phyloP scores from a whole-genome alignment of 2,329 filamentous ascomycete species.

The Ilyonectria destructans region DNA sequence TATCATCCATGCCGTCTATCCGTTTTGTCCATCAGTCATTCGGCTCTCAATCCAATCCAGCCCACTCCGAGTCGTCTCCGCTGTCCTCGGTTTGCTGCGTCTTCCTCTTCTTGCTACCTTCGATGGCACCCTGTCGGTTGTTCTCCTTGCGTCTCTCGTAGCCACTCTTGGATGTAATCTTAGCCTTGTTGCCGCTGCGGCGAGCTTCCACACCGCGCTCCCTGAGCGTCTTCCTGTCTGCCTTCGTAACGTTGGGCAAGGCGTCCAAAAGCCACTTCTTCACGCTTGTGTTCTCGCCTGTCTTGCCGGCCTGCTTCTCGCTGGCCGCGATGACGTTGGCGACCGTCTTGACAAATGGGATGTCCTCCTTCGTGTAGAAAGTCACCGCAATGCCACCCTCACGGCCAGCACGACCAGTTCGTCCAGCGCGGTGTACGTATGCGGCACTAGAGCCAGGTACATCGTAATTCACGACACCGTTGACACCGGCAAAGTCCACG shows the following conservation, averaged over 20 bases:
- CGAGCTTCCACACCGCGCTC: constrained; percentile 85
- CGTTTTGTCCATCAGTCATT: not conserved
- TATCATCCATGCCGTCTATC: not conserved
- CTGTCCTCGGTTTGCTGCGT: constrained; percentile 47
- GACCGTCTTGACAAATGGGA: constrained; percentile 89
- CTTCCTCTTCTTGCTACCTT: constrained; percentile 73
- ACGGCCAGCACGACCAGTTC: constrained; percentile 90
- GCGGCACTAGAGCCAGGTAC: constrained; percentile 91
- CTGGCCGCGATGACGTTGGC: constrained; percentile 92
- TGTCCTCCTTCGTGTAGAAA: constrained; percentile 95
- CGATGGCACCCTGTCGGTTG: constrained; percentile 75
- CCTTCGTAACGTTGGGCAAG: constrained; percentile 87
- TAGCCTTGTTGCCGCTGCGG: constrained; percentile 63
- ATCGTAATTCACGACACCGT: constrained; percentile 98
- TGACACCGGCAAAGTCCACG: constrained; percentile 94
- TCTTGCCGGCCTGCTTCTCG: constrained; percentile 78
- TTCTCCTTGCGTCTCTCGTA: constrained; percentile 81
- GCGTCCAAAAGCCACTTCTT: constrained; percentile 92
- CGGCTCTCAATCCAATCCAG: constrained; percentile 59
- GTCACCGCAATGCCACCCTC: constrained; percentile 93
- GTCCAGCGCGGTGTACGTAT: constrained; percentile 94
- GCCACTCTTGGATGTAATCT: constrained; percentile 88
- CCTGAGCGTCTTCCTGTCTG: constrained; percentile 87
- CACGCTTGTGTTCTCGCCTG: constrained; percentile 71
- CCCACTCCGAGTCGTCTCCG: constrained; percentile 62